A percentile compares a stretch with the other conserved stretches of the same genome.
Evolutionary conservation across 495 filamentous ascomycete species (phyloP).

Genomic region (Trichoderma virens): DNA sequence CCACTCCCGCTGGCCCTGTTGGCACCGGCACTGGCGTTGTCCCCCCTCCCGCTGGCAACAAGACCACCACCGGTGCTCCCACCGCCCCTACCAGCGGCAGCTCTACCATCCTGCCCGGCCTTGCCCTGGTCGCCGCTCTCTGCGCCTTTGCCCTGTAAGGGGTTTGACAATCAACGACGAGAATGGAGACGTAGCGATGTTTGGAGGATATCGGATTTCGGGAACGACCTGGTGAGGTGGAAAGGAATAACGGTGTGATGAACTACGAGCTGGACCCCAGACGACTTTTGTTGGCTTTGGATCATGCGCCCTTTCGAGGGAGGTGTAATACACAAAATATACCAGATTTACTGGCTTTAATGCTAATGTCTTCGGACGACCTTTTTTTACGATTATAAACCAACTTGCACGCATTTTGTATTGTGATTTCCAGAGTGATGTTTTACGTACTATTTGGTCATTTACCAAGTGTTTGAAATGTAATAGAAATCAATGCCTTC

Average conservation of each 20-base stretch:
- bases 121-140: constrained; percentile 4
- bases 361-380: constrained; percentile 5
- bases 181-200: background rate
- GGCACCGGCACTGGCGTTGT: no score
- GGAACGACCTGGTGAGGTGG: background rate
- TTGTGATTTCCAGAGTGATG: background rate
- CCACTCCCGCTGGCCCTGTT: background rate
- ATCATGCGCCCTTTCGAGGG: background rate
- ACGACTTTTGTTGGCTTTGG: constrained; percentile 4
- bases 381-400: background rate
- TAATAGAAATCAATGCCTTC: no score
- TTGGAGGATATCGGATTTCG: background rate
- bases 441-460: background rate
- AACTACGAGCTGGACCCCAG: constrained; percentile 2
- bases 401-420: background rate
- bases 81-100: background rate
- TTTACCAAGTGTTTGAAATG: no score
- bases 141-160: constrained; percentile 5
- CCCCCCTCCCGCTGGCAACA: background rate
- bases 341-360: background rate
- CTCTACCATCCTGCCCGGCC: background rate
- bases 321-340: constrained; percentile 7
- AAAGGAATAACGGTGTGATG: background rate
- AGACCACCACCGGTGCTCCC: background rate
- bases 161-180: background rate